A percentile compares a stretch with the other conserved stretches of the same genome.
These are phyloP conservation scores for Collybiopsis confluens DNA, from an alignment of 768 basidiomycete species.

Conservation along the genomic window DNA sequence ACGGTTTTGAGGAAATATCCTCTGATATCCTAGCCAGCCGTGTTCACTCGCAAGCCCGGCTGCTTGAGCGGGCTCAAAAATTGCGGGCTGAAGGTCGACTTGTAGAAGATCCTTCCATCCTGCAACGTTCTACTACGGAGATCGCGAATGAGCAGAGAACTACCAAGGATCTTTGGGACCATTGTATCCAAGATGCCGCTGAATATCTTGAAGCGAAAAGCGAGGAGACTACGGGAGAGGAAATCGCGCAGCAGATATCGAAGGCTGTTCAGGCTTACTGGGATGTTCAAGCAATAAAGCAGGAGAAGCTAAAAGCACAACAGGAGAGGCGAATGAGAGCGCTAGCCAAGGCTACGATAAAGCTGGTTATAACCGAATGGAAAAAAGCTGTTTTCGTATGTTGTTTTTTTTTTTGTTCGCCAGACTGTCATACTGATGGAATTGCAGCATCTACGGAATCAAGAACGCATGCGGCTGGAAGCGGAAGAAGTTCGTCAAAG, in stretches of 20 bases:
- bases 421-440: neutral
- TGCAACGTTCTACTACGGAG: neutral
- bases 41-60: constrained; percentile 38
- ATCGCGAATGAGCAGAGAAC: constrained; percentile 19
- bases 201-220: constrained; percentile 19
- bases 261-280: constrained; percentile 69
- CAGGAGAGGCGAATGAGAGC: constrained; percentile 66
- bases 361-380: constrained; percentile 76
- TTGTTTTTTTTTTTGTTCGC: constrained; percentile 13
- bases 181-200: constrained; percentile 46
- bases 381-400: constrained; percentile 81
- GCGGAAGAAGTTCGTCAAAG: constrained; percentile 78
- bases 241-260: constrained; percentile 55
- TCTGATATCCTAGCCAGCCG: constrained; percentile 29
- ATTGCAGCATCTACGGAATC: constrained; percentile 67
- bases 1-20: constrained; percentile 48
- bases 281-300: constrained; percentile 60
- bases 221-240: constrained; percentile 27
- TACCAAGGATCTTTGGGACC: constrained; percentile 53
- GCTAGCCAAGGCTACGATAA: constrained; percentile 69
- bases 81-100: constrained; percentile 47
- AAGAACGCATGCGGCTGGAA: constrained; percentile 56
- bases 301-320: constrained; percentile 50
- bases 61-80: constrained; percentile 38
- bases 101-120: constrained; percentile 28